Conservation (phyloP, 495 filamentous ascomycete genomes). For the Lasiosphaeriaceae sp. region DNA sequence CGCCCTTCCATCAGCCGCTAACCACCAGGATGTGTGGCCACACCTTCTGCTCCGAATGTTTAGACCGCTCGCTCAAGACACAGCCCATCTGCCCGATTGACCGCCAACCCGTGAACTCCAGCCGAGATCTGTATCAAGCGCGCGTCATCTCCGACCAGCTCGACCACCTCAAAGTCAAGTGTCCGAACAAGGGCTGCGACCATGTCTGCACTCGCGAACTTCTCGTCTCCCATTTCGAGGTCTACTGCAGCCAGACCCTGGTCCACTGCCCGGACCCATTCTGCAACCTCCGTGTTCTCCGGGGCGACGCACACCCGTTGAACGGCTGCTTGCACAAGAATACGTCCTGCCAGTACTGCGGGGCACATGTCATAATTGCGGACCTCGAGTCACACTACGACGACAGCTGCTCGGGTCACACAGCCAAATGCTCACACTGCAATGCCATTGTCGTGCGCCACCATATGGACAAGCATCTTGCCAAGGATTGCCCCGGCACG, state of each 20-base stretch:
- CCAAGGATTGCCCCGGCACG: conserved; percentile 37
- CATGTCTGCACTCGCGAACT: conserved; percentile 60
- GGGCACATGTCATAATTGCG: conserved; percentile 28
- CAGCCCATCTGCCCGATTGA: conserved; percentile 50
- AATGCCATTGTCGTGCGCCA: conserved; percentile 32
- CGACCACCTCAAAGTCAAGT: conserved; percentile 70
- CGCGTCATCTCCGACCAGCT: conserved; percentile 57
- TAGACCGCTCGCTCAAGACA: conserved; percentile 54
- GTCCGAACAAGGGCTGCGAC: conserved; percentile 66
- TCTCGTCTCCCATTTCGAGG: conserved; percentile 68
- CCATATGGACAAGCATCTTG: conserved; percentile 35
- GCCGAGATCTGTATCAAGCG: conserved; percentile 22
- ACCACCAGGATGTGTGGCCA: conserved; percentile 61
- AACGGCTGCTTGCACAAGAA: conserved; percentile 49
- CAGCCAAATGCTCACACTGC: conserved; percentile 36
- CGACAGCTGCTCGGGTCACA: conserved; percentile 29
- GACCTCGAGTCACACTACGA: conserved; percentile 42
- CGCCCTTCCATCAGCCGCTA: conserved; percentile 68
- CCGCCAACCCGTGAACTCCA: conserved; percentile 37
- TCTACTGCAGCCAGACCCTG: conserved; percentile 65
- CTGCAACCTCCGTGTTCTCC: conserved; percentile 38
- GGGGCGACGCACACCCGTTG: conserved; percentile 28
- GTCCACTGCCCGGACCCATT: conserved; percentile 57
- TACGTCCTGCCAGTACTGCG: conserved; percentile 44
- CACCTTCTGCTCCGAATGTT: conserved; percentile 69